Evolutionary conservation across 768 basidiomycete genomes (phyloP).

Genomic region (Crassisporium funariophilum): DNA sequence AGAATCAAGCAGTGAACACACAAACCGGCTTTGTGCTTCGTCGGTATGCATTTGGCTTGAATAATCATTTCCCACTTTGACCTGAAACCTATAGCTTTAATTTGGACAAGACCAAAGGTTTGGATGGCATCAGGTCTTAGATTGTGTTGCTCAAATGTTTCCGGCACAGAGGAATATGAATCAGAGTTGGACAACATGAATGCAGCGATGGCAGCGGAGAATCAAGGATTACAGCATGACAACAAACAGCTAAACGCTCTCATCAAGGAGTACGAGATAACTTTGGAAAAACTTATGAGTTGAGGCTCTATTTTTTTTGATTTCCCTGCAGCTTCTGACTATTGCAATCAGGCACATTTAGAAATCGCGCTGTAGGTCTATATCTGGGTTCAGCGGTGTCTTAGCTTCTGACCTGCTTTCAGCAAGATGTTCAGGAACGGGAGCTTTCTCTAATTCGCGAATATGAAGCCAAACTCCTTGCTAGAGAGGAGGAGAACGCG

Average conservation of each 20-base stretch:
- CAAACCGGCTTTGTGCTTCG: slow-evolving; percentile 92
- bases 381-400: not conserved
- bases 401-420: slow-evolving; percentile 11
- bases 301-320: slow-evolving; percentile 21
- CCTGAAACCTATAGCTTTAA: slow-evolving; percentile 64
- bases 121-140: slow-evolving; percentile 5
- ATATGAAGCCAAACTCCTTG: slow-evolving; percentile 84
- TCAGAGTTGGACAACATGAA: slow-evolving; percentile 91
- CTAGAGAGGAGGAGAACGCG: slow-evolving; percentile 69
- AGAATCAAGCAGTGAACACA: slow-evolving; percentile 87
- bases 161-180: slow-evolving; percentile 77
- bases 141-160: slow-evolving; percentile 2
- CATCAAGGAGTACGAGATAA: slow-evolving; percentile 96
- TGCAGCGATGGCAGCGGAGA: slow-evolving; percentile 73
- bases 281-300: slow-evolving; percentile 93
- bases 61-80: slow-evolving; percentile 1
- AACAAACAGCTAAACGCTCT: slow-evolving; percentile 92
- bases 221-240: slow-evolving; percentile 84
- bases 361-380: slow-evolving; percentile 82
- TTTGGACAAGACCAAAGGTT: slow-evolving; percentile 84
- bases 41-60: slow-evolving; percentile 45
- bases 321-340: slow-evolving; percentile 4
- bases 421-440: slow-evolving; percentile 93
- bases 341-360: slow-evolving; percentile 54
- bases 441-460: slow-evolving; percentile 89